These are phyloP conservation scores for Vitellaria paradoxa DNA, from an alignment of 179 eudicot species.

Conservation along the genomic window DNA sequence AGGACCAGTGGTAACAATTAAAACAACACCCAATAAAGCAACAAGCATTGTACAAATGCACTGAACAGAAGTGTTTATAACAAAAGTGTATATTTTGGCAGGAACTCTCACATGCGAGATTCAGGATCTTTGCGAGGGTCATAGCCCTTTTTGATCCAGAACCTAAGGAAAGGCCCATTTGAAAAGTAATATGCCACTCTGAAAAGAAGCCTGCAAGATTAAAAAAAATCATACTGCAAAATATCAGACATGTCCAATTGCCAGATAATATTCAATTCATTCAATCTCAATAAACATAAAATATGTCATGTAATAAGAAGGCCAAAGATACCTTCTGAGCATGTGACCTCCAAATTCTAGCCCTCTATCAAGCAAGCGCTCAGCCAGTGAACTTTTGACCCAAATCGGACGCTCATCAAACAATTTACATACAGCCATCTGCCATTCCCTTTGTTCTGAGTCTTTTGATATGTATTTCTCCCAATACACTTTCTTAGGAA, in stretches of 20 bases:
- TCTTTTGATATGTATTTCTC: constrained; percentile 49
- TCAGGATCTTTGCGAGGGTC: constrained; percentile 98
- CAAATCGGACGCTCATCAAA: constrained; percentile 95
- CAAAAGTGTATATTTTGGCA: neutral
- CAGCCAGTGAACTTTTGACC: constrained; percentile 64
- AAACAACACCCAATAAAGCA: neutral
- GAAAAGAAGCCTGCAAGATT: constrained; percentile 66
- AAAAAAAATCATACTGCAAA: neutral
- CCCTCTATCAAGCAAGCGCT: constrained; percentile 65
- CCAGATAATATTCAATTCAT: neutral
- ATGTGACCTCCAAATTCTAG: constrained; percentile 46
- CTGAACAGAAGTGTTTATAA: neutral
- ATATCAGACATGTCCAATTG: neutral
- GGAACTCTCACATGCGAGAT: constrained; percentile 72
- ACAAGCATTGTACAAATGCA: neutral
- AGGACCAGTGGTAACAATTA: neutral
- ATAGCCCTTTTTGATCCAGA: constrained; percentile 91
- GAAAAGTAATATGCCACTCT: constrained; percentile 84
- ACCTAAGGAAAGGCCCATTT: constrained; percentile 86
- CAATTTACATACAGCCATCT: constrained; percentile 63
- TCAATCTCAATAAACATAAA: neutral
- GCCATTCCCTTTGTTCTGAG: constrained; percentile 76
- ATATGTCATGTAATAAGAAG: neutral
- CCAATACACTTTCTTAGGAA: constrained; percentile 82
- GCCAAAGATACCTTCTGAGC: constrained; percentile 57